Conservation (phyloP, 305 asterid genomes). For the Solanum hybrid region DNA sequence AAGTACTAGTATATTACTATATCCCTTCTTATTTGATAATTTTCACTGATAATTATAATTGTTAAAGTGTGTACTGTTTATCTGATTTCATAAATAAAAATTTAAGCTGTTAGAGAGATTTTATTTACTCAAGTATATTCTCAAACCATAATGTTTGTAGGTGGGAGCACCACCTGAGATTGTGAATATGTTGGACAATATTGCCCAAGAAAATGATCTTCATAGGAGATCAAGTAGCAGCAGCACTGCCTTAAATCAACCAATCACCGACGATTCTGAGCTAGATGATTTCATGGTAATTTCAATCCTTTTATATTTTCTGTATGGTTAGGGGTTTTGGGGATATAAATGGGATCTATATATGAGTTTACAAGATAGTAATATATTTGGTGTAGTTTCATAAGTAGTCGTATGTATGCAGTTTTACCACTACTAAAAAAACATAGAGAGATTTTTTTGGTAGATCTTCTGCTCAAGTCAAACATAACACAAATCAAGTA, state of each 20-base stretch:
- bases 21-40: neutral
- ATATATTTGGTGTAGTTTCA: neutral
- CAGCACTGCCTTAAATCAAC: neutral
- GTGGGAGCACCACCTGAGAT: constrained; percentile 12
- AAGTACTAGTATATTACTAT: neutral
- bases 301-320: neutral
- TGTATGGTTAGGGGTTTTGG: neutral
- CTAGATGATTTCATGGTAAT: constrained; percentile 10
- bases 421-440: neutral
- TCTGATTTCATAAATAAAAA: neutral
- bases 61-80: neutral
- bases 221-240: neutral
- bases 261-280: neutral
- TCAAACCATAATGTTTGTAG: neutral
- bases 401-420: neutral
- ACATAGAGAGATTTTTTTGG: too few species aligned
- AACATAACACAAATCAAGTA: neutral
- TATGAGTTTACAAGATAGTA: too few species aligned
- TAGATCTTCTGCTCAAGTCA: neutral
- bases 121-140: neutral
- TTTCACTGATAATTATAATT: neutral
- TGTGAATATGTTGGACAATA: neutral
- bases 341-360: neutral
- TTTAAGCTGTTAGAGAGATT: neutral
- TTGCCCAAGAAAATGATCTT: constrained; percentile 4